Conservation (phyloP, 2,329 filamentous ascomycete species). For the Hortaea sp. region DNA sequence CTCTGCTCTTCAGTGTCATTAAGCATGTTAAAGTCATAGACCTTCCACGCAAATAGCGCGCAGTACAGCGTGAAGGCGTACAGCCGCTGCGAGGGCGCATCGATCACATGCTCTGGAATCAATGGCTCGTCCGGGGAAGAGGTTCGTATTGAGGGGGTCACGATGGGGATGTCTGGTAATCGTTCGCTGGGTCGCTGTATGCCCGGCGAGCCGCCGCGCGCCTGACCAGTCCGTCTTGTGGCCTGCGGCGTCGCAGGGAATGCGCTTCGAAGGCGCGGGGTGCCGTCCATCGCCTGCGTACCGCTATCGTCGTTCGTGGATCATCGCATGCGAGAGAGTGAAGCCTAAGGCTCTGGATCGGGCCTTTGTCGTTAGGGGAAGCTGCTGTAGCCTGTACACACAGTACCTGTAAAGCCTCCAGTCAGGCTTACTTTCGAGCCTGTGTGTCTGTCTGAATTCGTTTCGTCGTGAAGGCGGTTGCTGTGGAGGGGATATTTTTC, state of each 20-base stretch:
- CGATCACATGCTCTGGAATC: constrained; percentile 71
- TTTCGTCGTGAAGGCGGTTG: no score
- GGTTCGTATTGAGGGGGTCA: constrained; percentile 10
- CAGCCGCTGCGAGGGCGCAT: constrained; percentile 82
- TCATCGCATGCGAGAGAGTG: constrained; percentile 1
- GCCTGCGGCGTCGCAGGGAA: constrained; percentile 63
- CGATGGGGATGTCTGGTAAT: constrained; percentile 16
- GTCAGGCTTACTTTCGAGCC: no score
- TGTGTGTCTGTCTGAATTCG: no score
- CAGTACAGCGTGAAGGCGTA: constrained; percentile 76
- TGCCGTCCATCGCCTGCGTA: constrained; percentile 55
- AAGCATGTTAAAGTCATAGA: constrained; percentile 75
- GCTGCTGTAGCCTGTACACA: no score
- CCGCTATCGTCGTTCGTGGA: background rate
- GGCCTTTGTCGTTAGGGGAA: no score
- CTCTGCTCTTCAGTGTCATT: constrained; percentile 76
- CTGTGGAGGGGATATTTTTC: no score
- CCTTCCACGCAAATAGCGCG: constrained; percentile 66
- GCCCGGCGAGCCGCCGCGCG: background rate
- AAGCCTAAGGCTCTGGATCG: background rate
- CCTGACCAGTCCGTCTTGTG: constrained; percentile 4
- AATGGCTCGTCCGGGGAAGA: constrained; percentile 44
- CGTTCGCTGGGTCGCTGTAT: constrained; percentile 2
- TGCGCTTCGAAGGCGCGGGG: constrained; percentile 71
- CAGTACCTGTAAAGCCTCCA: no score